phyloP scores from a whole-genome alignment of 306 rosid species.

The Pterocarpus macrocarpus region DNA sequence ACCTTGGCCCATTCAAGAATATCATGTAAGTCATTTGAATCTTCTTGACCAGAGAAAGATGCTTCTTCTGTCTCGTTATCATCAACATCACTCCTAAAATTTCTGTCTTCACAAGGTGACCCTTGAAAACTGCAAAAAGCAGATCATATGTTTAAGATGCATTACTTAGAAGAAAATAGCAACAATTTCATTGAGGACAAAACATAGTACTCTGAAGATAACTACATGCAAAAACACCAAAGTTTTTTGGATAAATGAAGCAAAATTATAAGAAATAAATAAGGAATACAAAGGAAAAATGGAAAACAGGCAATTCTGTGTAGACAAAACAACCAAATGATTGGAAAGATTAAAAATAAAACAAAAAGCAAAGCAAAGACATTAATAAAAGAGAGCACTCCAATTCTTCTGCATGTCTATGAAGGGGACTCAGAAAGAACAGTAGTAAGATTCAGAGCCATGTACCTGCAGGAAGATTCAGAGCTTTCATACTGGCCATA shows the following conservation, averaged over 20 bases:
- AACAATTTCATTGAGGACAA: constrained; percentile 29
- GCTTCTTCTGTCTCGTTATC: constrained; percentile 92
- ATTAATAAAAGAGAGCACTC: constrained; percentile 23
- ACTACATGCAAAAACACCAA: constrained; percentile 3
- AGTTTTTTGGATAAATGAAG: constrained; percentile 6
- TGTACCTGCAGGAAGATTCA: constrained; percentile 93
- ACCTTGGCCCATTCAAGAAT: constrained; percentile 99
- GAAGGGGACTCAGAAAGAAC: constrained; percentile 13
- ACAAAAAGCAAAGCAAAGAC: neutral
- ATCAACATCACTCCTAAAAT: constrained; percentile 83
- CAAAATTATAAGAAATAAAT: constrained; percentile 23
- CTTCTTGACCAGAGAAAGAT: constrained; percentile 93
- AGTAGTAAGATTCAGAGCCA: constrained; percentile 30
- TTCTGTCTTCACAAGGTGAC: constrained; percentile 90
- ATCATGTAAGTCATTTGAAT: constrained; percentile 77
- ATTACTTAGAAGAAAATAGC: constrained; percentile 35
- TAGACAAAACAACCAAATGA: constrained; percentile 23
- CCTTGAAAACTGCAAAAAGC: constrained; percentile 86
- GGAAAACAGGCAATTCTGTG: constrained; percentile 20
- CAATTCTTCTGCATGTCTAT: constrained; percentile 23
- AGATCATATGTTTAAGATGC: constrained; percentile 32
- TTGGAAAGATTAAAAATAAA: neutral
- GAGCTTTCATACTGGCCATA: constrained; percentile 95
- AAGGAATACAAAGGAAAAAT: constrained; percentile 14
- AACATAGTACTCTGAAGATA: constrained; percentile 7